Evolutionary conservation across 495 filamentous ascomycete genomes (phyloP).

Genomic region (Chaetomium tenue): DNA sequence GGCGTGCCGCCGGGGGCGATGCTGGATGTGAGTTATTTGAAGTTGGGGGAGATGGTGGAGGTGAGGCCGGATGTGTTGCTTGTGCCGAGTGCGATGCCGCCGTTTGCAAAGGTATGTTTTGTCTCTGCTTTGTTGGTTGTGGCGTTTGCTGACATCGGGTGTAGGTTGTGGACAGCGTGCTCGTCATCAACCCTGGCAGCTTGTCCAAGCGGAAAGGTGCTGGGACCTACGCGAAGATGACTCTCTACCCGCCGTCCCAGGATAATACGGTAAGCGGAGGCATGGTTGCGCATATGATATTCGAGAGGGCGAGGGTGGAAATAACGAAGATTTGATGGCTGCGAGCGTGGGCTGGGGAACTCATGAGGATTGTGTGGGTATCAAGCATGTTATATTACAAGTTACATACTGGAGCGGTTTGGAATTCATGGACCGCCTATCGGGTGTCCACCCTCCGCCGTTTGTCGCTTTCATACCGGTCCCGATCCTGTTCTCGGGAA

Average conservation of each 20-base stretch:
- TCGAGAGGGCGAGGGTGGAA: slow-evolving; percentile 80
- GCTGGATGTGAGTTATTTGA: slow-evolving; percentile 81
- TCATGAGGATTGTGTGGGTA: slow-evolving; percentile 3
- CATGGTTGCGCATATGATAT: slow-evolving; percentile 68
- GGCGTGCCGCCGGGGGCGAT: slow-evolving; percentile 64
- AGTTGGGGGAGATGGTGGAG: slow-evolving; percentile 85
- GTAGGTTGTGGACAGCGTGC: slow-evolving; percentile 79
- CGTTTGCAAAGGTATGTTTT: slow-evolving; percentile 76
- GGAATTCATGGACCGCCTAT: slow-evolving; percentile 12
- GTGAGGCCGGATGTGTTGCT: slow-evolving; percentile 82
- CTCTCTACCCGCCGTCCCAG: slow-evolving; percentile 62
- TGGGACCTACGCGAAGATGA: slow-evolving; percentile 78
- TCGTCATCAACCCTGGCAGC: slow-evolving; percentile 83
- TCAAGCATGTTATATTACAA: slow-evolving; percentile 4
- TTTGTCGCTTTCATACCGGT: slow-evolving; percentile 62
- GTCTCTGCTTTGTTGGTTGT: slow-evolving; percentile 23
- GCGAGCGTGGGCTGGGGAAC: background rate
- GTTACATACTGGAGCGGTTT: background rate
- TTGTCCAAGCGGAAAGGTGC: slow-evolving; percentile 77
- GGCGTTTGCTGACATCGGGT: slow-evolving; percentile 18
- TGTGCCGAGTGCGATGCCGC: slow-evolving; percentile 74
- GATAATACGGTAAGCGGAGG: slow-evolving; percentile 57
- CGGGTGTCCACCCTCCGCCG: slow-evolving; percentile 58
- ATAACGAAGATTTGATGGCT: slow-evolving; percentile 66
- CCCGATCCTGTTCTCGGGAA: slow-evolving; percentile 59